These are phyloP conservation scores for Solanum chacoense DNA, from an alignment of 305 asterid genomes.

Conservation along the genomic window DNA sequence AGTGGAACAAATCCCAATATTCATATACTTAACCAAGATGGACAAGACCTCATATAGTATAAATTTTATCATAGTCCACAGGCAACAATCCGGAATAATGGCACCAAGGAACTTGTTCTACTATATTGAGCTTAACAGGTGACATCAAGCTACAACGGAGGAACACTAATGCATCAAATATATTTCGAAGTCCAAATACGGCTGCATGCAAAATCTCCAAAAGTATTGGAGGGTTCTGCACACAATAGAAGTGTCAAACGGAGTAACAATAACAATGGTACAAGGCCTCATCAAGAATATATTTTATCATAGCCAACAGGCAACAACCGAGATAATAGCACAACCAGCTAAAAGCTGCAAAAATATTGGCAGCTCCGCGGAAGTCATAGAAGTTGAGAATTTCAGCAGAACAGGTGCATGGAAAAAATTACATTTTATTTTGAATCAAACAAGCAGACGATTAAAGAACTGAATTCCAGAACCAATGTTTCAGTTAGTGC, in stretches of 20 bases:
- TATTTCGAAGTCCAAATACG: not conserved
- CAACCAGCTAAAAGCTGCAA: slow-evolving; percentile 1
- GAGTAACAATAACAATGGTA: not conserved
- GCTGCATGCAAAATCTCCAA: not conserved
- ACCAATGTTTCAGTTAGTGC: not conserved
- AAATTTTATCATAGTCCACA: not conserved
- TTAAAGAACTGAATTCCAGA: not conserved
- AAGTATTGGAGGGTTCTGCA: not conserved
- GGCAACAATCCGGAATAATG: not conserved
- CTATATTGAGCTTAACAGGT: not conserved
- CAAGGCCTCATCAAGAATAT: not conserved
- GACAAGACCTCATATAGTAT: not conserved
- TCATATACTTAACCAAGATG: not conserved
- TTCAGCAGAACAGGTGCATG: not conserved
- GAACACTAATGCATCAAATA: not conserved
- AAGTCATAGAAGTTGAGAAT: not conserved
- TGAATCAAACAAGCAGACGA: not conserved
- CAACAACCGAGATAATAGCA: not conserved
- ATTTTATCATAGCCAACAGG: not conserved
- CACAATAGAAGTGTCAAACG: not conserved
- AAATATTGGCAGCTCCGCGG: not conserved
- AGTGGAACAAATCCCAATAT: not conserved
- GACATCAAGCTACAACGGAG: not conserved
- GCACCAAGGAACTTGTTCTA: not conserved
- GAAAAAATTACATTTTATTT: not conserved